Evolutionary conservation across 2,329 filamentous ascomycete genomes (phyloP), one percentile per base, ranked within the genome.

Genomic region (Diaporthe sp.): DNA sequence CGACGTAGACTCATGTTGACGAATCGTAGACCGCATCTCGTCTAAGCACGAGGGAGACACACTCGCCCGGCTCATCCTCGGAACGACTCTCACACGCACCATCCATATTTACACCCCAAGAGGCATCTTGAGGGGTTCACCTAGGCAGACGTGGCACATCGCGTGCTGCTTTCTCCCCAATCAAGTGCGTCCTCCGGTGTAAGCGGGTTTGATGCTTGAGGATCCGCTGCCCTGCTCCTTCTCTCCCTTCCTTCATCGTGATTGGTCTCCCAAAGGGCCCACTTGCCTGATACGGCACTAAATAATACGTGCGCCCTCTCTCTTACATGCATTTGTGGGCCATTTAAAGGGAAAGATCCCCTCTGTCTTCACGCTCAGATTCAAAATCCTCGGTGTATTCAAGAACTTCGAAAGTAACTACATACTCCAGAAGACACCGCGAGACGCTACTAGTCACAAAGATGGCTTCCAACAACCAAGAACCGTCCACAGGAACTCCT

Each of bases 261-360:
- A 74, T 76, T 76, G 74, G 55, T 25, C 22, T 10, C 17, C 8
- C 3, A 9, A 8, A 19, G 25, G 31, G 2, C n/a, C 62, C 39
- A 58, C 61, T 34, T 73, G 25, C 74, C 70, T 5, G 2, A 55
- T 59, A 25, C n/a, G 61, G 61, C 19, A 58, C 39, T 17, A 68
- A 12, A 74, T 22, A 19, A 57, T n/a, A 53, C n/a, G 44, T 62
- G 31, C 61, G 59, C 22, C 42, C 62, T 59, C 34, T 55, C 31
- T 57, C 46, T 73, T 61, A 55, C 71, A 73, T 65, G 71, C 39
- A 59, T 58, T 59, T 34, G 31, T 46, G 65, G 65, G 65, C 49
- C 37, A 12, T 19, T 65, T 28, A 25, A 44, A 46, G 9, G 51
- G n/a, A 17, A n/a, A 65, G 3, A 31, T 15, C 2, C 13, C 17